phyloP scores from a whole-genome alignment of 73 alveolate species.

The Paramecium pentaurelia region DNA sequence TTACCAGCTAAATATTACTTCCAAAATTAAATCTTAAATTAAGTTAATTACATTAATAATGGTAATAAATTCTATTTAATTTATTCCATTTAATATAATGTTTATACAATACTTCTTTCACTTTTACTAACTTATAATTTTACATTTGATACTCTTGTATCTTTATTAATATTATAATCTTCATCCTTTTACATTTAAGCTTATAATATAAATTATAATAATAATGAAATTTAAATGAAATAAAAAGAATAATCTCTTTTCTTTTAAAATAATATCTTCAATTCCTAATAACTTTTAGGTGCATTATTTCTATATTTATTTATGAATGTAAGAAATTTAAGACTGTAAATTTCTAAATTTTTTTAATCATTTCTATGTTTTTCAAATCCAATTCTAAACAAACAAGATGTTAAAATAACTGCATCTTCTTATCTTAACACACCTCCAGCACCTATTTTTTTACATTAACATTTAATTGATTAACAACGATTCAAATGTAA shows the following conservation, averaged over 20 bases:
- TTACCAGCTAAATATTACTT: not conserved
- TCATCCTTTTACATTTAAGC: slow-evolving; percentile 18
- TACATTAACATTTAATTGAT: not conserved
- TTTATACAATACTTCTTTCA: slow-evolving; percentile 37
- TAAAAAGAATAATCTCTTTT: not conserved
- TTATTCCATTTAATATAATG: slow-evolving; percentile 13
- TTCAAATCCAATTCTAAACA: slow-evolving; percentile 13
- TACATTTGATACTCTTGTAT: slow-evolving; percentile 12
- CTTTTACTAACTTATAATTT: slow-evolving; percentile 18
- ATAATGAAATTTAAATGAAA: not conserved
- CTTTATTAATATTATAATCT: slow-evolving; percentile 5
- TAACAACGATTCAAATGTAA: not conserved
- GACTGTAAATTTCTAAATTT: not conserved
- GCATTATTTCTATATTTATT: slow-evolving; percentile 1
- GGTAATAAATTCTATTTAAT: not conserved
- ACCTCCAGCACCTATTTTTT: not conserved
- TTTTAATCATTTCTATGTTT: not conserved
- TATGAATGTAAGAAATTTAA: not conserved
- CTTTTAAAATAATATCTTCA: slow-evolving; percentile 9
- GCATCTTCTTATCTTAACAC: not conserved
- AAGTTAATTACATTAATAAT: not conserved
- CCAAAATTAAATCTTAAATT: slow-evolving; percentile 5
- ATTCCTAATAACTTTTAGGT: slow-evolving; percentile 16
- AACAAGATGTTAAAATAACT: not conserved
- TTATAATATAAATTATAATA: not conserved